These are phyloP conservation scores for Papiliotrema flavescens DNA, from an alignment of 1,284 basidiomycete species.

Conservation along the genomic window DNA sequence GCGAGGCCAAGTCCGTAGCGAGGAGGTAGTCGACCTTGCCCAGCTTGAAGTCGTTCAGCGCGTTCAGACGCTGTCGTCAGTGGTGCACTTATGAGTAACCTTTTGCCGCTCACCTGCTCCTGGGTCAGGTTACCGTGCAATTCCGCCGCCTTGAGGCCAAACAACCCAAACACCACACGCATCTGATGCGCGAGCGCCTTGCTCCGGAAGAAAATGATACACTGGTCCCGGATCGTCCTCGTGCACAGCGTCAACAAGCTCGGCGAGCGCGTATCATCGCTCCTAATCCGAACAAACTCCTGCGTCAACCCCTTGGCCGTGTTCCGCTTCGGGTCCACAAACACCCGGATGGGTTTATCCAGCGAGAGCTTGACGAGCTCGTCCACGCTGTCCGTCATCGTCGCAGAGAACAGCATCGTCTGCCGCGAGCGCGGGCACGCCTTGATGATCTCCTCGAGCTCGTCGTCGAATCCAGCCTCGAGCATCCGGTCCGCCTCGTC, in stretches of 20 bases:
- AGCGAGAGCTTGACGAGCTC: slow-evolving; percentile 88
- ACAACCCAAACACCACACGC: slow-evolving; percentile 85
- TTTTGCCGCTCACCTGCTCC: slow-evolving; percentile 66
- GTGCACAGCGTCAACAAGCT: slow-evolving; percentile 80
- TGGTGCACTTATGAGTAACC: neutral
- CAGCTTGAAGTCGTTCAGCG: slow-evolving; percentile 82
- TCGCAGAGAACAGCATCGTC: slow-evolving; percentile 98
- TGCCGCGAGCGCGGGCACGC: slow-evolving; percentile 84
- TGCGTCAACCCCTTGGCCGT: slow-evolving; percentile 88
- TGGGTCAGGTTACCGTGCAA: slow-evolving; percentile 93
- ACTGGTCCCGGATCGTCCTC: slow-evolving; percentile 75
- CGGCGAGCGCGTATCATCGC: slow-evolving; percentile 70
- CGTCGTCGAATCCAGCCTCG: slow-evolving; percentile 95
- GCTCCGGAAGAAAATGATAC: slow-evolving; percentile 90
- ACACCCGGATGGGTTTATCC: slow-evolving; percentile 85
- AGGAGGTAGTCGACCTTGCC: slow-evolving; percentile 82
- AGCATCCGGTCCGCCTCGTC: slow-evolving; percentile 99
- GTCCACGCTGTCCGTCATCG: slow-evolving; percentile 95
- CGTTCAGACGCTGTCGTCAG: slow-evolving; percentile 66
- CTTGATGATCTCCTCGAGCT: slow-evolving; percentile 87
- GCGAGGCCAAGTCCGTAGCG: slow-evolving; percentile 92
- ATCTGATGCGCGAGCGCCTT: slow-evolving; percentile 97
- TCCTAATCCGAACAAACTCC: slow-evolving; percentile 87
- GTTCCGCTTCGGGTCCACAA: slow-evolving; percentile 88
- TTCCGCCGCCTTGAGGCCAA: slow-evolving; percentile 82